Evolutionary conservation across 176 grass and related monocot species (phyloP).

Genomic region (Lolium rigidum): DNA sequence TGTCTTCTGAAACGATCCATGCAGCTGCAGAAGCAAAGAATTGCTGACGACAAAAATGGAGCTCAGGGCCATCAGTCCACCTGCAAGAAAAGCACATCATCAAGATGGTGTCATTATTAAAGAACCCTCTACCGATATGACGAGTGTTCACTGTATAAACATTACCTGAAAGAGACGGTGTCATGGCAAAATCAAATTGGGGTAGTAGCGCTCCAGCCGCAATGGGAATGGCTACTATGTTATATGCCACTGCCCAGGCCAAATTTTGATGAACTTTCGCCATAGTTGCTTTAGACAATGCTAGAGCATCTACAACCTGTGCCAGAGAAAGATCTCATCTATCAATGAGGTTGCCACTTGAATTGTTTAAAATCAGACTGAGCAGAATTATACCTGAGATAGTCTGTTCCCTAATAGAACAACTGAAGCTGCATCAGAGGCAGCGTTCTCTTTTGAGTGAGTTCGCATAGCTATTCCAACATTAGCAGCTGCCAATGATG

Average conservation of each 20-base stretch:
- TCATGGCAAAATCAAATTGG: constrained; percentile 94
- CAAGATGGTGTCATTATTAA: not conserved
- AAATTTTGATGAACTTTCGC: constrained; percentile 95
- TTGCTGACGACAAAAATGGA: constrained; percentile 96
- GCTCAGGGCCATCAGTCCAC: constrained; percentile 93
- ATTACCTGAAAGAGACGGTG: constrained; percentile 91
- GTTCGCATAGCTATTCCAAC: constrained; percentile 90
- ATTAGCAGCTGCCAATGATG: constrained; percentile 88
- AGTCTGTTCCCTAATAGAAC: constrained; percentile 88
- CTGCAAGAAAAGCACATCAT: constrained; percentile 37
- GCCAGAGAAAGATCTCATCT: constrained; percentile 1
- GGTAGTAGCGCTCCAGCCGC: constrained; percentile 76
- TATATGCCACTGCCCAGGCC: constrained; percentile 92
- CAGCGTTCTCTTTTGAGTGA: constrained; percentile 86
- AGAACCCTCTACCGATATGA: not conserved
- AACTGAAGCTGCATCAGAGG: constrained; percentile 90
- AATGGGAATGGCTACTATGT: constrained; percentile 77
- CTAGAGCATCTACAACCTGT: constrained; percentile 78
- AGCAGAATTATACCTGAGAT: constrained; percentile 59
- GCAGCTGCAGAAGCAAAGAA: constrained; percentile 87
- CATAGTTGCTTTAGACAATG: constrained; percentile 89
- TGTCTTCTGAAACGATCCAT: constrained; percentile 64
- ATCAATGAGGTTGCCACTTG: not conserved
- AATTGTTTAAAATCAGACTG: not conserved
- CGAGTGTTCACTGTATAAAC: not conserved